These are phyloP conservation scores for Fistulina hepatica DNA, from an alignment of 1,284 basidiomycete species.

Conservation along the genomic window DNA sequence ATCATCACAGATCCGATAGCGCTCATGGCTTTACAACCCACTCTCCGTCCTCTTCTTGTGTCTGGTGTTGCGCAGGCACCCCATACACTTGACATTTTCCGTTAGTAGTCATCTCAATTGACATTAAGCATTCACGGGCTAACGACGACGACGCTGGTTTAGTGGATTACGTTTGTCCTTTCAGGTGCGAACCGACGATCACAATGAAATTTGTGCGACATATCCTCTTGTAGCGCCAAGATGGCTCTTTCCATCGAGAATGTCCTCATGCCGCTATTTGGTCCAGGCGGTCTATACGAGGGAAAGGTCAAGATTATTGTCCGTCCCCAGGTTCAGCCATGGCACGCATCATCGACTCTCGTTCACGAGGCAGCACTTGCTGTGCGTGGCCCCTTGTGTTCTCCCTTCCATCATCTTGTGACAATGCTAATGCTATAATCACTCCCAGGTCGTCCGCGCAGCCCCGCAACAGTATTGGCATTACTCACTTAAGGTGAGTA, in stretches of 20 bases:
- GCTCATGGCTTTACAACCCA: constrained; percentile 75
- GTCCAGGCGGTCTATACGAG: constrained; percentile 55
- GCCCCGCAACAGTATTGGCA: constrained; percentile 73
- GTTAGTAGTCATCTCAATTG: constrained; percentile 29
- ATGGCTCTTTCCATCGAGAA: constrained; percentile 46
- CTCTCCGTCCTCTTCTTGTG: constrained; percentile 62
- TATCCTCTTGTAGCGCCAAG: constrained; percentile 38
- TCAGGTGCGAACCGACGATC: constrained; percentile 46
- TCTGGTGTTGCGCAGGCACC: constrained; percentile 55
- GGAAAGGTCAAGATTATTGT: constrained; percentile 75
- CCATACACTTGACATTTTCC: constrained; percentile 79
- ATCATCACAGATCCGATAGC: neutral
- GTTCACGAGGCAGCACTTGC: constrained; percentile 78
- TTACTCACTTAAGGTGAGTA: constrained; percentile 39
- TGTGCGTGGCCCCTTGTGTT: constrained; percentile 37
- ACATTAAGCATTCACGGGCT: neutral
- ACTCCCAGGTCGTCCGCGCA: constrained; percentile 42
- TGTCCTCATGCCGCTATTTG: constrained; percentile 49
- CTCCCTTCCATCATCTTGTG: neutral
- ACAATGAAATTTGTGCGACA: neutral
- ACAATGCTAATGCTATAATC: constrained; percentile 1
- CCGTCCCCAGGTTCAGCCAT: constrained; percentile 75
- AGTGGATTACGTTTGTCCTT: constrained; percentile 89
- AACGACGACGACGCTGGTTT: neutral
- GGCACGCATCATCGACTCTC: constrained; percentile 69